A percentile compares a stretch with the other conserved stretches of the same genome.
phyloP scores from a whole-genome alignment of 2,329 filamentous ascomycete genomes.

The Fusarium staphyleae region DNA sequence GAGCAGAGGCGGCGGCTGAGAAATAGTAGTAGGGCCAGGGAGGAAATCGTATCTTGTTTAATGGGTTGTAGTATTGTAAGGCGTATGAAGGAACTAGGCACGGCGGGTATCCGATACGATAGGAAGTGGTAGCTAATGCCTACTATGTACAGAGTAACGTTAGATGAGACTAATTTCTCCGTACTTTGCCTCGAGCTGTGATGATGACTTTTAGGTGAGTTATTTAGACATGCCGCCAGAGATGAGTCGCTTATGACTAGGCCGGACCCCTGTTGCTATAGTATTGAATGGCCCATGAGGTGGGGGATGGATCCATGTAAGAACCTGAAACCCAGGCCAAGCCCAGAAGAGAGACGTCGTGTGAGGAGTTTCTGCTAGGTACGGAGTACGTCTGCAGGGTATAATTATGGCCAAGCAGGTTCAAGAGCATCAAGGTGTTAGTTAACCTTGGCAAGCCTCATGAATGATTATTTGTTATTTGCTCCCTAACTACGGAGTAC shows the following conservation, averaged over 20 bases:
- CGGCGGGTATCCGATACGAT: slow-evolving; percentile 4
- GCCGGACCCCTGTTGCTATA: slow-evolving; percentile 2
- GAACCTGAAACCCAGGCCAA: slow-evolving; percentile 32
- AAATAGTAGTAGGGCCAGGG: neutral
- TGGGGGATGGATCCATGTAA: slow-evolving; percentile 17
- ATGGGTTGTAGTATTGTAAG: slow-evolving; percentile 7
- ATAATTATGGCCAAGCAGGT: too few relatives aligned
- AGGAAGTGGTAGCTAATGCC: neutral
- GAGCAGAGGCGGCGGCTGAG: slow-evolving; percentile 3
- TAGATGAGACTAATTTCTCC: neutral
- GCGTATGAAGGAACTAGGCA: slow-evolving; percentile 7
- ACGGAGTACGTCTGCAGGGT: too few relatives aligned
- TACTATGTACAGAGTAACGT: too few relatives aligned
- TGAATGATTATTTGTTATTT: too few relatives aligned
- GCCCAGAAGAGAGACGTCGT: slow-evolving; percentile 12
- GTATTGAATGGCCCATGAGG: slow-evolving; percentile 24
- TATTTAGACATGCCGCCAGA: neutral
- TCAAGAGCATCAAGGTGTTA: too few relatives aligned
- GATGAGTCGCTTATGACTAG: neutral
- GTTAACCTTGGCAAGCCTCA: too few relatives aligned
- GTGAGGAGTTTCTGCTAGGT: too few relatives aligned
- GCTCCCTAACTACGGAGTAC: too few relatives aligned
- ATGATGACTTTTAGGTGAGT: neutral
- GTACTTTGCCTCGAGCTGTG: neutral
- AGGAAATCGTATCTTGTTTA: slow-evolving; percentile 5